phyloP scores from a whole-genome alignment of 345 rosid species.

The Eucalyptus sp. region DNA sequence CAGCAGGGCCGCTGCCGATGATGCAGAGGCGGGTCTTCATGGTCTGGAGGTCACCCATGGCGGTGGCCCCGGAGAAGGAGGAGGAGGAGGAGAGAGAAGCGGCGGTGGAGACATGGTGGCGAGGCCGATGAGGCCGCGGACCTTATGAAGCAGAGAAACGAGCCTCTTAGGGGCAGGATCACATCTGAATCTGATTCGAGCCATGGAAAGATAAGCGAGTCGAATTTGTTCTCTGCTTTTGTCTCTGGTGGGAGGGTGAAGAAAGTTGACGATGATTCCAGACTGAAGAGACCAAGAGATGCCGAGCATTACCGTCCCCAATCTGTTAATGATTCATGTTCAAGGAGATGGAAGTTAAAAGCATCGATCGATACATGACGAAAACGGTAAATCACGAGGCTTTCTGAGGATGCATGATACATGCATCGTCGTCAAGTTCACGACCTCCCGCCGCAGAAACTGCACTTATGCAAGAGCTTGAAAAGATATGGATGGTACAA shows the following conservation, averaged over 20 bases:
- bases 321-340: background rate
- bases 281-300: background rate
- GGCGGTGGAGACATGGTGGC: background rate
- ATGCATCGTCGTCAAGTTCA: background rate
- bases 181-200: background rate
- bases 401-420: background rate
- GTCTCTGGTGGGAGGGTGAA: background rate
- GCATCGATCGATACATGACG: background rate
- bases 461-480: background rate
- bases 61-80: background rate
- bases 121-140: conserved; percentile 13
- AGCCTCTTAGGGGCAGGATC: background rate
- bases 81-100: background rate
- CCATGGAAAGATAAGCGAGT: background rate
- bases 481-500: background rate
- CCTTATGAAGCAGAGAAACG: conserved; percentile 8
- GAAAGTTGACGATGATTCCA: background rate
- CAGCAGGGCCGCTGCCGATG: conserved; percentile 95
- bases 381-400: background rate
- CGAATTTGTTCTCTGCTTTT: background rate
- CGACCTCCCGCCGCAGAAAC: background rate
- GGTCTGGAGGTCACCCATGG: conserved; percentile 37
- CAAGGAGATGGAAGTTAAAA: background rate
- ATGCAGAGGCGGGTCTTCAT: conserved; percentile 65
- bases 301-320: background rate